Percentiles rank a stretch among this genome's conserved stretches.
Evolutionary conservation across 176 grass and related monocot species (phyloP).

Genomic region (Areca catechu): DNA sequence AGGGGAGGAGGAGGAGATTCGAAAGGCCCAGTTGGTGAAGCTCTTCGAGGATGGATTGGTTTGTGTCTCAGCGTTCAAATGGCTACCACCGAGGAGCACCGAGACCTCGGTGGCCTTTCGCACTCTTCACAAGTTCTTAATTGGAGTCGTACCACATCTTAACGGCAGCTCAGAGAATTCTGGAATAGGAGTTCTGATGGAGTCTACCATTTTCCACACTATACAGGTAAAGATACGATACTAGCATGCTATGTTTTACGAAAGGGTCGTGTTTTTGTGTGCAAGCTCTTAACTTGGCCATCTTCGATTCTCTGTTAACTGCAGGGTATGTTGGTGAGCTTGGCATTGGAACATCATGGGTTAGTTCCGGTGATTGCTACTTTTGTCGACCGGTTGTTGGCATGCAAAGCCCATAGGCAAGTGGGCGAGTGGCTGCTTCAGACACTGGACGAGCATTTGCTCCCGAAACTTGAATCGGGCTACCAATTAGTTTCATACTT

Average conservation of each 20-base stretch:
- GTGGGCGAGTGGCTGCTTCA: constrained; percentile 52
- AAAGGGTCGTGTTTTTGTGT: constrained; percentile 7
- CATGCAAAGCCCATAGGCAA: constrained; percentile 47
- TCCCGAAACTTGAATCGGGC: constrained; percentile 64
- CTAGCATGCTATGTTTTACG: constrained; percentile 1
- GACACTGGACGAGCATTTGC: constrained; percentile 55
- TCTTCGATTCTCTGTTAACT: constrained; percentile 8
- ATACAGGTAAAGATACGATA: constrained; percentile 51
- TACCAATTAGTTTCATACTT: constrained; percentile 69
- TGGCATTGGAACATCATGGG: constrained; percentile 45
- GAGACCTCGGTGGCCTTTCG: constrained; percentile 73
- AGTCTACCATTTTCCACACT: constrained; percentile 69
- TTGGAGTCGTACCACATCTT: constrained; percentile 47
- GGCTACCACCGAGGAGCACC: constrained; percentile 72
- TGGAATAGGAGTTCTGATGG: constrained; percentile 43
- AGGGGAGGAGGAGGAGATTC: constrained; percentile 8
- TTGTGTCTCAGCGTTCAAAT: constrained; percentile 58
- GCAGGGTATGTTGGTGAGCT: constrained; percentile 63
- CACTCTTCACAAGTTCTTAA: constrained; percentile 47
- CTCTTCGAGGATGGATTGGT: constrained; percentile 65
- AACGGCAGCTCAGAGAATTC: constrained; percentile 17
- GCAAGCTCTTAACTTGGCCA: neutral
- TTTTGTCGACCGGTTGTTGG: constrained; percentile 56
- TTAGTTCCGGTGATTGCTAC: constrained; percentile 67
- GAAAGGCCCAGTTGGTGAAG: constrained; percentile 3